phyloP scores from a whole-genome alignment of 495 filamentous ascomycete species.

The Penicillium fimorum region DNA sequence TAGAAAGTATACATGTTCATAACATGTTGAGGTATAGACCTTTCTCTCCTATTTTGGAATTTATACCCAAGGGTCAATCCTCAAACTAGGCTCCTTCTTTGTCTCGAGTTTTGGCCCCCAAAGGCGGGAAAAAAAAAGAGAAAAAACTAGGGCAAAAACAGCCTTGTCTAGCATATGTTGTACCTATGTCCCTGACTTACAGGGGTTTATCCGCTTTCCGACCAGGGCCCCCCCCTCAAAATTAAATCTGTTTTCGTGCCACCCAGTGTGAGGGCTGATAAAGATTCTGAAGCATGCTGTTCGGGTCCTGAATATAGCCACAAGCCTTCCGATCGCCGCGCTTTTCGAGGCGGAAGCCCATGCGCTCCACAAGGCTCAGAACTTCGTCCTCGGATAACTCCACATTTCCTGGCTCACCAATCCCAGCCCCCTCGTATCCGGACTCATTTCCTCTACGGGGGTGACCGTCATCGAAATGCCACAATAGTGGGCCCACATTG shows the following conservation, averaged over 20 bases:
- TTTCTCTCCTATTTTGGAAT: not conserved
- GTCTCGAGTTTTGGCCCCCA: slow-evolving; percentile 8
- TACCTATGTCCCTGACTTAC: slow-evolving; percentile 9
- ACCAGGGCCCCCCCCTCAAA: not conserved
- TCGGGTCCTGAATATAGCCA: slow-evolving; percentile 82
- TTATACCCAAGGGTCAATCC: not conserved
- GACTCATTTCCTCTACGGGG: slow-evolving; percentile 33
- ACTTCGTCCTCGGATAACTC: slow-evolving; percentile 90
- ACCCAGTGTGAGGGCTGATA: slow-evolving; percentile 82
- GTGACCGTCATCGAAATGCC: slow-evolving; percentile 72
- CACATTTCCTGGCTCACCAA: slow-evolving; percentile 78
- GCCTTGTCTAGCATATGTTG: not conserved
- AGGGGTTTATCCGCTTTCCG: slow-evolving; percentile 3
- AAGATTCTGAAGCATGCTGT: slow-evolving; percentile 80
- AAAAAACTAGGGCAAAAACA: not conserved
- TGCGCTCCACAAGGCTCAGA: slow-evolving; percentile 64
- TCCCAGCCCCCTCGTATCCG: slow-evolving; percentile 41
- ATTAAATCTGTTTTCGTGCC: slow-evolving; percentile 60
- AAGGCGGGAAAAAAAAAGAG: not conserved
- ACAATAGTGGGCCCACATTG: slow-evolving; percentile 87
- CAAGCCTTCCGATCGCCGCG: slow-evolving; percentile 48
- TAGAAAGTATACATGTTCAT: not conserved
- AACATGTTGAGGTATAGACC: no score
- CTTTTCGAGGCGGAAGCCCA: slow-evolving; percentile 74
- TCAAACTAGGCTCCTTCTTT: not conserved